Evolutionary conservation across 2,329 filamentous ascomycete species (phyloP).

Genomic region (Dactylellina leptospora): DNA sequence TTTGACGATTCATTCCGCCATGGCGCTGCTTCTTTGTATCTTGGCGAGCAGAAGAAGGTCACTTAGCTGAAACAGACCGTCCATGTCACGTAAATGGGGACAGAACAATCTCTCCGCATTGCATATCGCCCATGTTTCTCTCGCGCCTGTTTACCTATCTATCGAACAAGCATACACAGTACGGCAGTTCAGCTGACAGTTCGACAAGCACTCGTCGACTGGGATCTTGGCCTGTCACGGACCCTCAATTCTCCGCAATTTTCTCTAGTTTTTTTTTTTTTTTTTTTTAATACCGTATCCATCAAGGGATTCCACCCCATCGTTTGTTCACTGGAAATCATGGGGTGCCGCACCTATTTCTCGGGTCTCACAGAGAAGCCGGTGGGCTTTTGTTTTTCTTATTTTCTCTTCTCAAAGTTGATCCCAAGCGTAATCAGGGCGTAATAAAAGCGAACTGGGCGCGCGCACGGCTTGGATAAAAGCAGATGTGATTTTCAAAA

Average conservation of each 20-base stretch:
- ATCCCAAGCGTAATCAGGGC: slow-evolving; percentile 42
- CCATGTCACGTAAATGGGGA: neutral
- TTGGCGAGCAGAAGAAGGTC: too few species aligned
- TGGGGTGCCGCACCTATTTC: too few species aligned
- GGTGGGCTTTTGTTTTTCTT: too few species aligned
- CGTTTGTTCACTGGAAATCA: too few species aligned
- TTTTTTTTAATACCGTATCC: neutral
- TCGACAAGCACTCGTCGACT: slow-evolving; percentile 1
- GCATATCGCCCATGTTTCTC: slow-evolving; percentile 1
- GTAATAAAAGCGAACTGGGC: slow-evolving; percentile 22
- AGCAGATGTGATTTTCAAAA: slow-evolving; percentile 31
- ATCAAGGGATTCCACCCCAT: neutral
- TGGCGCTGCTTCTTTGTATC: too few species aligned
- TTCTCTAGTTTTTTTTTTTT: neutral
- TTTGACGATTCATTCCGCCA: too few species aligned
- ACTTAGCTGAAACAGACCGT: neutral
- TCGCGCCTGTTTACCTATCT: too few species aligned
- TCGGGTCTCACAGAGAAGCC: too few species aligned
- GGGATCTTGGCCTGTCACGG: slow-evolving; percentile 12
- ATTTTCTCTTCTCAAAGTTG: slow-evolving; percentile 13
- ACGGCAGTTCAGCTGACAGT: slow-evolving; percentile 45
- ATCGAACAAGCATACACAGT: too few species aligned
- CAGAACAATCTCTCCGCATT: slow-evolving; percentile 9
- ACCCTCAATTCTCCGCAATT: slow-evolving; percentile 31
- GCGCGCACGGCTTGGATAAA: slow-evolving; percentile 39